A percentile compares a stretch with the other conserved stretches of the same genome.
phyloP scores from a whole-genome alignment of 139 green algal species.

The Spirogloea muscicola region DNA sequence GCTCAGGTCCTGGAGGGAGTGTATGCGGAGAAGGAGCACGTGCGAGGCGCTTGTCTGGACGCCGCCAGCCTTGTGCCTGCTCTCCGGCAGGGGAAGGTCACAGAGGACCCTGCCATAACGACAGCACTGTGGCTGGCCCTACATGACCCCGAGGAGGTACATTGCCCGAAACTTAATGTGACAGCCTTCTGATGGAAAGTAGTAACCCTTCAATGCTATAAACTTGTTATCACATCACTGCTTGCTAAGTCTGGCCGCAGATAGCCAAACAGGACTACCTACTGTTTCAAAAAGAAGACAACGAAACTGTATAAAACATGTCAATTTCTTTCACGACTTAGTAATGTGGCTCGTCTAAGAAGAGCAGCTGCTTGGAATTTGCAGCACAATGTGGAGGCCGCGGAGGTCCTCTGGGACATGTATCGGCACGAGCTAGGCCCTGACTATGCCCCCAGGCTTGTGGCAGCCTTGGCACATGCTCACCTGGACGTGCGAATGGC shows the following conservation, averaged over 20 bases:
- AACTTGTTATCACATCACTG: too few relatives aligned
- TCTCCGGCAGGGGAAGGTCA: conserved; percentile 4
- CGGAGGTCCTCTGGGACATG: conserved; percentile 40
- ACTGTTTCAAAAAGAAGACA: too few relatives aligned
- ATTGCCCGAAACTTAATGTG: too few relatives aligned
- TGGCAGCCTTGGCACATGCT: conserved; percentile 1
- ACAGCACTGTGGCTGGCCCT: conserved; percentile 34
- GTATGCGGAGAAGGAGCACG: conserved; percentile 25
- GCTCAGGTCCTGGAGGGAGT: conserved; percentile 31
- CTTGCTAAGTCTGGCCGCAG: too few relatives aligned
- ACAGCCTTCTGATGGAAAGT: too few relatives aligned
- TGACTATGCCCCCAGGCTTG: conserved; percentile 27
- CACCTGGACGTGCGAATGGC: conserved; percentile 33
- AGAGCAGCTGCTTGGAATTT: too few relatives aligned
- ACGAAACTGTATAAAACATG: too few relatives aligned
- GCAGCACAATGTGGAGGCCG: conserved; percentile 26
- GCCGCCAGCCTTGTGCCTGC: conserved; percentile 25
- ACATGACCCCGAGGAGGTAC: conserved; percentile 33
- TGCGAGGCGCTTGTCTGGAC: conserved; percentile 39
- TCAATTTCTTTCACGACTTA: too few relatives aligned
- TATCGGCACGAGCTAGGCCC: conserved; percentile 37
- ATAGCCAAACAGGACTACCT: too few relatives aligned
- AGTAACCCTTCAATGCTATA: too few relatives aligned
- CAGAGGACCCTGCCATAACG: background rate
- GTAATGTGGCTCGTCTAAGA: too few relatives aligned